These are phyloP conservation scores for Aspergillus novofumigatus DNA, from an alignment of 2,329 filamentous ascomycete genomes.

Conservation along the genomic window DNA sequence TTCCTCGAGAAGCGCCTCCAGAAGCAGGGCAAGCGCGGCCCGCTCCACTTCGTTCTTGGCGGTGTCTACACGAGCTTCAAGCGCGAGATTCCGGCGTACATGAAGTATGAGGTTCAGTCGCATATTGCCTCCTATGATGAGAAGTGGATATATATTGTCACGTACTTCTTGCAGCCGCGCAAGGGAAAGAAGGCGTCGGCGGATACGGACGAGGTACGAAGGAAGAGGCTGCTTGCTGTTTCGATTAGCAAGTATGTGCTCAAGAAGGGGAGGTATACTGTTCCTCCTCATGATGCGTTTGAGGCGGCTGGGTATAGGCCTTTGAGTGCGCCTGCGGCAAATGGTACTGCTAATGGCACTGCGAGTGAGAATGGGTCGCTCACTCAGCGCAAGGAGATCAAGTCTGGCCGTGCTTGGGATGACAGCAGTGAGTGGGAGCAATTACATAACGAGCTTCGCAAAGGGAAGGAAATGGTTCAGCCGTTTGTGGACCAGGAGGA, in stretches of 20 bases:
- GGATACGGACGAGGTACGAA: conserved; percentile 31
- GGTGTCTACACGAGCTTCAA: conserved; percentile 68
- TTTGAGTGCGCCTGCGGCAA: conserved; percentile 20
- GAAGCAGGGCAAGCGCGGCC: conserved; percentile 43
- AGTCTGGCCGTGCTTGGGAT: conserved; percentile 20
- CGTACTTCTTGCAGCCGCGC: conserved; percentile 60
- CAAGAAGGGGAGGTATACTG: conserved; percentile 72
- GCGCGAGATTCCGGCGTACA: conserved; percentile 63
- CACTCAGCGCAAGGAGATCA: background rate
- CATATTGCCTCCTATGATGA: conserved; percentile 67
- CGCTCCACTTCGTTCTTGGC: conserved; percentile 63
- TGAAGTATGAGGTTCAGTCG: conserved; percentile 67
- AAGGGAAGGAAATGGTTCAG: conserved; percentile 49
- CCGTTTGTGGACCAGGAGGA: conserved; percentile 17
- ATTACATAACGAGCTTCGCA: conserved; percentile 52
- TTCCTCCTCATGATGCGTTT: conserved; percentile 72
- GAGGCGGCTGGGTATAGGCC: conserved; percentile 68
- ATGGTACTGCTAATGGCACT: conserved; percentile 16
- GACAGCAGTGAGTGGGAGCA: conserved; percentile 52
- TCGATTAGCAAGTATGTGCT: conserved; percentile 73
- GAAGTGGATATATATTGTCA: conserved; percentile 74
- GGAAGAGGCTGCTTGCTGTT: conserved; percentile 63
- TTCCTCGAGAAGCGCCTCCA: conserved; percentile 48
- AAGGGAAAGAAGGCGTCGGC: conserved; percentile 19
- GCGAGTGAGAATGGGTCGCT: background rate